Conservation (phyloP, 1,284 basidiomycete species). For the Ustilago vetiveriae region DNA sequence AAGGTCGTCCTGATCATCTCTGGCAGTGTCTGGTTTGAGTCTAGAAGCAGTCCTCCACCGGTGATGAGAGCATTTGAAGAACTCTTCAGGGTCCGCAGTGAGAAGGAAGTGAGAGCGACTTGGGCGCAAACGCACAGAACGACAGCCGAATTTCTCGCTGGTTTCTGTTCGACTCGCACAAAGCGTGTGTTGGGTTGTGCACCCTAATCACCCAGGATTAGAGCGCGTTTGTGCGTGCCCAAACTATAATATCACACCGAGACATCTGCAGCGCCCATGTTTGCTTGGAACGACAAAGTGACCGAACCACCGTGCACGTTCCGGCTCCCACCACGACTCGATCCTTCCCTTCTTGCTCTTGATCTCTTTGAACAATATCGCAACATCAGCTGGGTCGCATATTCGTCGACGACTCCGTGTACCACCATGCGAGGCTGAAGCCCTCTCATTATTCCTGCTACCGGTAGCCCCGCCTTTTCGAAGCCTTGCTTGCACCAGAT, state of each 20-base stretch:
- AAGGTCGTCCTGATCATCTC: too few species aligned
- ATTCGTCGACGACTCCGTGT: too few species aligned
- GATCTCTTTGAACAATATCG: background rate
- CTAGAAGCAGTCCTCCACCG: too few species aligned
- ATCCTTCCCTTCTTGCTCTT: background rate
- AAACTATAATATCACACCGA: background rate
- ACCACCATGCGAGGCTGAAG: conserved; percentile 9
- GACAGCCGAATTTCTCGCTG: too few species aligned
- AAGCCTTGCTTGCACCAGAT: background rate
- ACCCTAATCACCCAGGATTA: too few species aligned
- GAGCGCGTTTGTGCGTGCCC: too few species aligned
- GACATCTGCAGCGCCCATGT: background rate
- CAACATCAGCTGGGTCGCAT: background rate
- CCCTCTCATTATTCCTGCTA: background rate
- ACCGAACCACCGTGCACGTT: conserved; percentile 4
- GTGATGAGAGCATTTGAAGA: too few species aligned
- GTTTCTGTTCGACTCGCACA: background rate
- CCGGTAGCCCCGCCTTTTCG: background rate
- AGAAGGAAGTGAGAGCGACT: too few species aligned
- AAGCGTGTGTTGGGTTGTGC: background rate
- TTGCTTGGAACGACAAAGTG: background rate
- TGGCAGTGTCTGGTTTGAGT: too few species aligned
- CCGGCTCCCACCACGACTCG: background rate
- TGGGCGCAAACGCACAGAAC: too few species aligned
- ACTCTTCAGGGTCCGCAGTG: background rate